These are phyloP conservation scores for Phytophthora pseudosyringae DNA, from an alignment of 352 stramenopile species.

Conservation along the genomic window DNA sequence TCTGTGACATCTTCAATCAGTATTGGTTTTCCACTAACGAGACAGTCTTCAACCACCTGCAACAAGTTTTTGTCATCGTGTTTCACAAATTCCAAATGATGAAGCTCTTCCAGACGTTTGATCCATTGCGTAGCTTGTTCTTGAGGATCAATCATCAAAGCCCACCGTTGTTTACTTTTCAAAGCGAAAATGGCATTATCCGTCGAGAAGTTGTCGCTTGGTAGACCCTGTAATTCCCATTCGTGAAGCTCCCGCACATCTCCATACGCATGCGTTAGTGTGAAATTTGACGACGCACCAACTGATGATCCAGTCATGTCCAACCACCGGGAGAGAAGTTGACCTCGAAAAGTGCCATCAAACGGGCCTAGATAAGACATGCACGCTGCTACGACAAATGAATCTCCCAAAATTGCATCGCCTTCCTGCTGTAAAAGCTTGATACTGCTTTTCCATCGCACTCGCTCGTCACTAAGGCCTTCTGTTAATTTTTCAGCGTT, in stretches of 20 bases:
- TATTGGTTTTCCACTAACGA: slow-evolving; percentile 50
- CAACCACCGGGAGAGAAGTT: slow-evolving; percentile 46
- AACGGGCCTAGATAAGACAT: slow-evolving; percentile 77
- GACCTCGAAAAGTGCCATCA: slow-evolving; percentile 47
- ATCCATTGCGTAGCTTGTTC: slow-evolving; percentile 94
- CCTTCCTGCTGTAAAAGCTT: slow-evolving; percentile 57
- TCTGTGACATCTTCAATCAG: slow-evolving; percentile 70
- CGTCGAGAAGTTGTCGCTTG: slow-evolving; percentile 88
- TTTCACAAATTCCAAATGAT: slow-evolving; percentile 81
- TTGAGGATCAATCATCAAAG: slow-evolving; percentile 95
- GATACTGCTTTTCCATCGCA: slow-evolving; percentile 75
- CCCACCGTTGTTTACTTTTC: slow-evolving; percentile 86
- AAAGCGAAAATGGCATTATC: slow-evolving; percentile 93
- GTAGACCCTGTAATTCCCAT: slow-evolving; percentile 90
- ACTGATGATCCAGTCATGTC: slow-evolving; percentile 9
- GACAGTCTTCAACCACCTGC: slow-evolving; percentile 44
- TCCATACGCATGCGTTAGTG: slow-evolving; percentile 73
- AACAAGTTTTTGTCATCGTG: slow-evolving; percentile 51
- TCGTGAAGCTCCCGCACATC: slow-evolving; percentile 85
- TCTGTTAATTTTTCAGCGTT: slow-evolving; percentile 69
- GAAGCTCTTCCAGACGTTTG: slow-evolving; percentile 77
- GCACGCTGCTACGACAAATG: slow-evolving; percentile 65
- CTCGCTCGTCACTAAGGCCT: slow-evolving; percentile 71
- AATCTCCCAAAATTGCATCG: slow-evolving; percentile 58
- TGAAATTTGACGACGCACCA: slow-evolving; percentile 53